These are phyloP conservation scores for Aspergillus indologenus DNA, from an alignment of 495 filamentous ascomycete genomes.

Conservation along the genomic window DNA sequence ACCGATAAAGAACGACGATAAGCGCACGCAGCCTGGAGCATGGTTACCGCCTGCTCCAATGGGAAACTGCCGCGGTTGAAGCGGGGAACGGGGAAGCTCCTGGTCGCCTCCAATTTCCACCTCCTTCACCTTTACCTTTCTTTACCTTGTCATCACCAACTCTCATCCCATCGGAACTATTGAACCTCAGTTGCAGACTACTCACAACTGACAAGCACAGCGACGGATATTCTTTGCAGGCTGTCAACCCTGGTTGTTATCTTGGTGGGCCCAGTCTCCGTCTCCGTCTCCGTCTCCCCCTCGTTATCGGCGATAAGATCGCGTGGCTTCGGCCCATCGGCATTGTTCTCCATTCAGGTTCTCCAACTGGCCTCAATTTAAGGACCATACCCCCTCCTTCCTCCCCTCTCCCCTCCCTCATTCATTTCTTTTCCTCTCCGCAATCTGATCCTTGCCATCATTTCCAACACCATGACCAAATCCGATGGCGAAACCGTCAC, in stretches of 20 bases:
- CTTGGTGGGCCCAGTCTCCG: too few species aligned
- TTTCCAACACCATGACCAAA: not conserved
- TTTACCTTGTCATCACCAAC: too few species aligned
- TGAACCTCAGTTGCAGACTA: too few species aligned
- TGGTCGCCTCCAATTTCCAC: too few species aligned
- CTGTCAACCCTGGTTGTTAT: too few species aligned
- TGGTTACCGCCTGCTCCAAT: not conserved
- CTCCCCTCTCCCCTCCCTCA: not conserved
- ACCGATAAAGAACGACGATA: not conserved
- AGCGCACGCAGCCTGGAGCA: not conserved
- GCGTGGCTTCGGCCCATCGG: not conserved
- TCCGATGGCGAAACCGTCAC: not conserved
- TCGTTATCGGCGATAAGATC: not conserved
- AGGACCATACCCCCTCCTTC: not conserved
- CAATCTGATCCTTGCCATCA: not conserved
- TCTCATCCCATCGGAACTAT: too few species aligned
- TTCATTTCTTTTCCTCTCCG: not conserved
- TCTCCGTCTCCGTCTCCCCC: too few species aligned
- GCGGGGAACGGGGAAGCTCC: too few species aligned
- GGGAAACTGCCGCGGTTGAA: too few species aligned
- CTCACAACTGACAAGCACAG: too few species aligned
- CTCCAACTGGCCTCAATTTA: not conserved
- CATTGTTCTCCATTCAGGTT: not conserved
- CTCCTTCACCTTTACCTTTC: too few species aligned
- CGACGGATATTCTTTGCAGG: too few species aligned